These are phyloP conservation scores for Stephanodiscus triporus DNA, from an alignment of 108 stramenopile species.

Conservation along the genomic window DNA sequence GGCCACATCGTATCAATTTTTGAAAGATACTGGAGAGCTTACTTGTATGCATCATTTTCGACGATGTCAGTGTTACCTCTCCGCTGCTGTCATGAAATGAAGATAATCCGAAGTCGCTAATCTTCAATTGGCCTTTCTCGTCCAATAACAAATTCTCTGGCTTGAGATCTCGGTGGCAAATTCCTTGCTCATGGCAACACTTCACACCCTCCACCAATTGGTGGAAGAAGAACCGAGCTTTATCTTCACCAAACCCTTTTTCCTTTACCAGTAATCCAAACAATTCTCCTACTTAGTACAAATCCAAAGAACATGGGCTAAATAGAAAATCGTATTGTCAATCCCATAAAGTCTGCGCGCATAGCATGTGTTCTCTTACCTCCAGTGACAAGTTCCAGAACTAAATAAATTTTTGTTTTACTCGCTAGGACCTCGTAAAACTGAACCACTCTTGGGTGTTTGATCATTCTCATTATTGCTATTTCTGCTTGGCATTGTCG, in stretches of 20 bases:
- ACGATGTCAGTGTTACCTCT: constrained; percentile 42
- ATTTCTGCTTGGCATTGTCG: constrained; percentile 44
- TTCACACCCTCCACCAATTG: constrained; percentile 81
- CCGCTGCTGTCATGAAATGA: constrained; percentile 66
- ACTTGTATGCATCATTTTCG: constrained; percentile 36
- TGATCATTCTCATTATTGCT: constrained; percentile 79
- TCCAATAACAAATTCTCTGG: constrained; percentile 86
- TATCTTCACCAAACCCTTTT: constrained; percentile 64
- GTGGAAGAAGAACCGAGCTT: constrained; percentile 77
- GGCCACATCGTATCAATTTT: background rate
- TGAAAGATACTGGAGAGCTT: constrained; percentile 9
- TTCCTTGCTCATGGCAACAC: constrained; percentile 77
- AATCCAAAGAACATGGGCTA: too few species aligned
- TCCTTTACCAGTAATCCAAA: constrained; percentile 84
- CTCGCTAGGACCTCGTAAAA: constrained; percentile 87
- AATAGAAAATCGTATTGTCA: too few species aligned
- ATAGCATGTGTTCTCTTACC: too few species aligned
- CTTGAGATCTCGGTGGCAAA: constrained; percentile 76
- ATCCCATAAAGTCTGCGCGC: too few species aligned
- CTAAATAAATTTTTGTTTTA: constrained; percentile 89
- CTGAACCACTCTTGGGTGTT: constrained; percentile 84
- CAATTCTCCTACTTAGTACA: constrained; percentile 52
- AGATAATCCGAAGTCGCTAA: constrained; percentile 86
- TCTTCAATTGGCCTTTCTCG: constrained; percentile 67
- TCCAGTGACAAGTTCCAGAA: constrained; percentile 87